Conservation (phyloP, 495 filamentous ascomycete species). For the Xylaria scruposa region DNA sequence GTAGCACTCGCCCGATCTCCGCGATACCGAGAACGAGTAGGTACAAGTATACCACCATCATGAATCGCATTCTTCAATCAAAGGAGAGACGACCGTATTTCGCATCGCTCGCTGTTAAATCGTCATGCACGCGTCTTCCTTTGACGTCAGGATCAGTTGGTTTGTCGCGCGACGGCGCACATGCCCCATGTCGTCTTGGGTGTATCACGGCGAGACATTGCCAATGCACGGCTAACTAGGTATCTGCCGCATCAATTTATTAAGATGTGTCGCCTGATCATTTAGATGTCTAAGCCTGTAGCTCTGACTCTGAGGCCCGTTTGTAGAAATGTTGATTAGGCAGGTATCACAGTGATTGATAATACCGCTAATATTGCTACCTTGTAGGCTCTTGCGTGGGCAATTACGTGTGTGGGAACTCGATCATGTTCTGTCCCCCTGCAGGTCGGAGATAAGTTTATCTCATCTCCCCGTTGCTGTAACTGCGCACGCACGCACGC, state of each 20-base stretch:
- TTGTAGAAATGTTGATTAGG: slow-evolving; percentile 6
- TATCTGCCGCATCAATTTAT: slow-evolving; percentile 5
- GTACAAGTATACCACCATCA: not conserved
- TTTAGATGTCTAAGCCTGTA: not conserved
- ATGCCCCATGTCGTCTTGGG: slow-evolving; percentile 2
- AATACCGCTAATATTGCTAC: not conserved
- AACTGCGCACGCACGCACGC: too few species aligned
- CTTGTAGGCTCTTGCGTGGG: slow-evolving; percentile 13
- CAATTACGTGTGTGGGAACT: slow-evolving; percentile 15
- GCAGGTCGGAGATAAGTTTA: slow-evolving; percentile 15
- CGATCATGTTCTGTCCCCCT: slow-evolving; percentile 2
- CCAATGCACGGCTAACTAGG: not conserved
- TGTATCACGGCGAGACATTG: not conserved
- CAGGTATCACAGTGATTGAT: not conserved
- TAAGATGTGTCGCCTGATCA: slow-evolving; percentile 1
- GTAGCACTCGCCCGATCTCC: slow-evolving; percentile 10
- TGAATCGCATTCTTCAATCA: not conserved
- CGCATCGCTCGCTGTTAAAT: not conserved
- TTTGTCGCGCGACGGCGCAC: not conserved
- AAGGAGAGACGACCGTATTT: not conserved
- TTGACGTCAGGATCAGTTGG: not conserved
- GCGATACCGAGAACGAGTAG: not conserved
- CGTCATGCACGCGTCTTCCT: not conserved
- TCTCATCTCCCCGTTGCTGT: not conserved
- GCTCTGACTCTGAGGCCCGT: not conserved